Evolutionary conservation across 192 early-diverging fungal genomes (phyloP).

Genomic region (Phlyctochytrium bullatum): DNA sequence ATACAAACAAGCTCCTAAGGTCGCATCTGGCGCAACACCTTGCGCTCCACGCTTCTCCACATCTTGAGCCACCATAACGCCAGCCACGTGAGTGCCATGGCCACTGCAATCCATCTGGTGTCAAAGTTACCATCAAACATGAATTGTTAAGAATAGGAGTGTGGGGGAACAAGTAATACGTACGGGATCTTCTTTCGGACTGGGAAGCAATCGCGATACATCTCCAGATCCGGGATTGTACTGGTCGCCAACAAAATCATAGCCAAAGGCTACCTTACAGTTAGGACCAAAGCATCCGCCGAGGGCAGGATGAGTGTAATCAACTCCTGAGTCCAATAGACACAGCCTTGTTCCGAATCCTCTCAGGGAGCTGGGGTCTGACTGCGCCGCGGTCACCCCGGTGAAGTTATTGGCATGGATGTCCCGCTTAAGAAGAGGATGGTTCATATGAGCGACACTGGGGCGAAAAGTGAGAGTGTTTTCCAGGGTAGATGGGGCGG

Average conservation of each 20-base stretch:
- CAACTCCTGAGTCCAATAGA: conserved; percentile 49
- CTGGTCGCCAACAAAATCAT: conserved; percentile 43
- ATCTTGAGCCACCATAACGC: conserved; percentile 37
- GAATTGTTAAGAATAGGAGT: not conserved
- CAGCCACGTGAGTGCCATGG: conserved; percentile 48
- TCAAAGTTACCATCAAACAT: not conserved
- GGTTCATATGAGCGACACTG: too few species aligned
- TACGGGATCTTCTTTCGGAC: not conserved
- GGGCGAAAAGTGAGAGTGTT: too few species aligned
- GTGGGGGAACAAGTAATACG: not conserved
- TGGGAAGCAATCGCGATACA: not conserved
- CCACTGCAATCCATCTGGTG: conserved; percentile 24
- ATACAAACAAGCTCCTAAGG: conserved; percentile 57
- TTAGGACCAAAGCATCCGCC: conserved; percentile 41
- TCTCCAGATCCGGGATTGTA: conserved; percentile 17
- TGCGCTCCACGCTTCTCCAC: not conserved
- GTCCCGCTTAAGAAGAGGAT: not conserved
- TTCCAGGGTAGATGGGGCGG: not conserved
- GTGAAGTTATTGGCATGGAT: not conserved
- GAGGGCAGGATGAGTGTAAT: conserved; percentile 52
- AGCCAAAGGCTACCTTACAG: conserved; percentile 39
- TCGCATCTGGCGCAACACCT: conserved; percentile 81
- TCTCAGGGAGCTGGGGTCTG: conserved; percentile 27
- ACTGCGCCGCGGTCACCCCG: conserved; percentile 30
- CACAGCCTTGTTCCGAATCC: conserved; percentile 44